Evolutionary conservation across 352 stramenopile species (phyloP).

Genomic region (Pythium phragmitis): DNA sequence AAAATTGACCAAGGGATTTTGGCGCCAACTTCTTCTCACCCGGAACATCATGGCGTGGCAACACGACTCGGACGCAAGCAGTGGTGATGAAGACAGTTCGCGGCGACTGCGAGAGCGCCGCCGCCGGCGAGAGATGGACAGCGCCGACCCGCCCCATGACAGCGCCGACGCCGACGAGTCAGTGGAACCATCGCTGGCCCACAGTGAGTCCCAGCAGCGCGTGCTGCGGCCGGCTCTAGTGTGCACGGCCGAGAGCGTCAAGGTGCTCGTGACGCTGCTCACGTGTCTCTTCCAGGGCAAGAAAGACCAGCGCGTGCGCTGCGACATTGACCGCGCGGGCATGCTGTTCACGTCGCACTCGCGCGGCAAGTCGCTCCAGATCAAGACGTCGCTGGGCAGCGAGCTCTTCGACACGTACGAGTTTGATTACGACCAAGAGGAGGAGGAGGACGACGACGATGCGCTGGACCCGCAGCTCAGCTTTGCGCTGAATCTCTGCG

Average conservation of each 20-base stretch:
- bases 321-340: constrained; percentile 61
- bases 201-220: neutral
- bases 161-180: constrained; percentile 1
- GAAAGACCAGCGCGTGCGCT: constrained; percentile 79
- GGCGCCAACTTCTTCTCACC: neutral
- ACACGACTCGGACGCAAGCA: constrained; percentile 12
- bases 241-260: constrained; percentile 68
- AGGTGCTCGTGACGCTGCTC: constrained; percentile 73
- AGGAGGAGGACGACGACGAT: constrained; percentile 11
- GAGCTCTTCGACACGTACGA: constrained; percentile 77
- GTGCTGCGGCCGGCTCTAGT: constrained; percentile 37
- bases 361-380: constrained; percentile 85
- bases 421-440: constrained; percentile 29
- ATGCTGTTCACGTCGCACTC: constrained; percentile 78
- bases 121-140: constrained; percentile 1
- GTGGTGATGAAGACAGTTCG: constrained; percentile 2
- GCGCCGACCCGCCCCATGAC: neutral
- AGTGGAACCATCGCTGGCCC: constrained; percentile 4
- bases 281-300: constrained; percentile 60
- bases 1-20: neutral
- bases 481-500: constrained; percentile 71
- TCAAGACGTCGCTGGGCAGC: constrained; percentile 78
- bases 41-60: constrained; percentile 9
- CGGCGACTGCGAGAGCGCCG: constrained; percentile 6
- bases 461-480: constrained; percentile 45